Evolutionary conservation across 2,329 filamentous ascomycete genomes (phyloP), one percentile per base, ranked within the genome.

Genomic region (Leptographium lundbergii): DNA sequence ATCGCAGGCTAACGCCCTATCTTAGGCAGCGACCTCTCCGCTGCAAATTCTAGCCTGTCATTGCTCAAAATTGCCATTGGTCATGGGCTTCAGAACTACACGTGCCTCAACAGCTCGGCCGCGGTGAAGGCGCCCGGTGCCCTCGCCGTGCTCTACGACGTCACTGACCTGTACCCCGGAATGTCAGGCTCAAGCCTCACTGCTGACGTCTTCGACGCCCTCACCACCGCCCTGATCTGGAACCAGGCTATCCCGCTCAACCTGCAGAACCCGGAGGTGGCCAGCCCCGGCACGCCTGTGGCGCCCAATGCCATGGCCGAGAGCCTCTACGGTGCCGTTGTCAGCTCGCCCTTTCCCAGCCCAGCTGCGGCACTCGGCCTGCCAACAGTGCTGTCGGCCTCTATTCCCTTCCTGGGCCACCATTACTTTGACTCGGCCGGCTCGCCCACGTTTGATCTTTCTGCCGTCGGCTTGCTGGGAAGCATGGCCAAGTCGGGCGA

Each of bases 61-160:
- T 71, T 84, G 45, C 77, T 80, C 67, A 72, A 77, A 72, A 79
- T 87, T 62, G 77, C 76, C 59, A 71, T 87, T 50, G 84, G 84
- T 64, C 78, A 84, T 65, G 84, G 84, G 60, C 79, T 84, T 65
- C 84, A 87, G 67, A 87, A 87, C 77, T 87, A 87, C 74, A 84
- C 81, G 45, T 87, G 84, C 70, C 68, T 65, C 34, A 59, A 66
- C 14, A 63, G 64, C n/a, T 61, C 66, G 19, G 68, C 71, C 11
- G 69, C 68, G 2, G 63, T 65, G 0, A 72, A 75, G 34, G 65
- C 65, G 6, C 68, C 71, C 24, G 82, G 82, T 53, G 82, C 82
- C 54, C 72, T 84, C 27, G 82, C 82, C 61, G 77, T 79, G 58
- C 77, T 85, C 61, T 84, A 81, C 76, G 81, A 85, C 65, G 72